These are phyloP conservation scores for Cenchrus americanus DNA, from an alignment of 176 grass and related monocot genomes.

Conservation along the genomic window DNA sequence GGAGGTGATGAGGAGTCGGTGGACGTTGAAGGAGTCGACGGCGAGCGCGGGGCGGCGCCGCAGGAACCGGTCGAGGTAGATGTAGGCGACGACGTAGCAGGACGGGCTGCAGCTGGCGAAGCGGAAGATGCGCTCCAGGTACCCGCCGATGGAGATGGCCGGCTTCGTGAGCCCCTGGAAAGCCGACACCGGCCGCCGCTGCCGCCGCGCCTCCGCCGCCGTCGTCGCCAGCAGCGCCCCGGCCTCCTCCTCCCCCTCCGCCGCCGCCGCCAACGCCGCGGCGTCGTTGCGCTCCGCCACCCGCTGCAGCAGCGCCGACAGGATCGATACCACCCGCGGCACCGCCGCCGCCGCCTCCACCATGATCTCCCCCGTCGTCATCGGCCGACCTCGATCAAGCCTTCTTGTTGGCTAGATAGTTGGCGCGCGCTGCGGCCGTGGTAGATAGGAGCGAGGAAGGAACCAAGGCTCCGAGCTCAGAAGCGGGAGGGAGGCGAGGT, in stretches of 20 bases:
- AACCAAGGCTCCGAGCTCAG: no score
- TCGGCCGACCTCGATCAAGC: slow-evolving; percentile 2
- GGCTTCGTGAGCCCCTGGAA: slow-evolving; percentile 92
- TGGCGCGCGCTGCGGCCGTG: not conserved
- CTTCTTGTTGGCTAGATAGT: no score
- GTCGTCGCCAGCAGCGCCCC: not conserved
- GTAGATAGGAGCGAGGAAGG: not conserved
- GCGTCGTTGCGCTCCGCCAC: slow-evolving; percentile 76
- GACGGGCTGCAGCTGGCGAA: slow-evolving; percentile 90
- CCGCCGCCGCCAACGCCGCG: not conserved
- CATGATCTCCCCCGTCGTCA: slow-evolving; percentile 33
- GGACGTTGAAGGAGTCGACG: slow-evolving; percentile 97
- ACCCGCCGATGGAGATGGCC: slow-evolving; percentile 76
- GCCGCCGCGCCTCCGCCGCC: not conserved
- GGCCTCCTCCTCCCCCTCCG: not conserved
- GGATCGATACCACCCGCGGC: slow-evolving; percentile 79
- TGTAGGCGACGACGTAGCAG: slow-evolving; percentile 92
- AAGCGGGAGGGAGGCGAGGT: slow-evolving; percentile 19
- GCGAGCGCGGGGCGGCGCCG: slow-evolving; percentile 65
- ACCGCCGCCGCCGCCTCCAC: slow-evolving; percentile 41
- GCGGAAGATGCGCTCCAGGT: slow-evolving; percentile 97
- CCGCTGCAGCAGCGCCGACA: slow-evolving; percentile 78
- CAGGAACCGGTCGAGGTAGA: slow-evolving; percentile 96
- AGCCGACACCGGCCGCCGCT: slow-evolving; percentile 55
- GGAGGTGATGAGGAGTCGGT: slow-evolving; percentile 92